A percentile compares a stretch with the other conserved stretches of the same genome.
These are phyloP conservation scores for Globisporangium apiculatum DNA, from an alignment of 352 stramenopile species.

Conservation along the genomic window DNA sequence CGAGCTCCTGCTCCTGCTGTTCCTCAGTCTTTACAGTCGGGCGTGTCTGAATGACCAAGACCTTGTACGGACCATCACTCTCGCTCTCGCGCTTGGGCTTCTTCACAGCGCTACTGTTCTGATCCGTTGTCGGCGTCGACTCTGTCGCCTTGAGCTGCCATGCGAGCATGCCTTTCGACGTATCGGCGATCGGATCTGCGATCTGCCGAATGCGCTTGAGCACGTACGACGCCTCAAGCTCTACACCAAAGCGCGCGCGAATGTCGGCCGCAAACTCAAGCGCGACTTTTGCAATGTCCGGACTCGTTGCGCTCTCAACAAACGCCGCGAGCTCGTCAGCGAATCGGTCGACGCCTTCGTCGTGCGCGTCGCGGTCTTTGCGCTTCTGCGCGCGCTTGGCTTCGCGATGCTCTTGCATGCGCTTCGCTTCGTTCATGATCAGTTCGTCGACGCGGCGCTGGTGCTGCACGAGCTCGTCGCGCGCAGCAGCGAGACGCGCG, in stretches of 20 bases:
- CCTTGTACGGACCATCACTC: no score
- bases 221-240: slow-evolving; percentile 56
- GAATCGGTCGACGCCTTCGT: slow-evolving; percentile 56
- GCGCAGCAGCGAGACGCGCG: slow-evolving; percentile 46
- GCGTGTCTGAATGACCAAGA: no score
- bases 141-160: slow-evolving; percentile 45
- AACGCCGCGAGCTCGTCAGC: slow-evolving; percentile 54
- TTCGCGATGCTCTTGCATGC: slow-evolving; percentile 77
- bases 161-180: slow-evolving; percentile 36
- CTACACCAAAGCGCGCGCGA: slow-evolving; percentile 24
- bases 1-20: slow-evolving; percentile 4
- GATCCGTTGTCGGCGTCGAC: no score
- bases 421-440: slow-evolving; percentile 86
- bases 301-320: slow-evolving; percentile 39
- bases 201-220: slow-evolving; percentile 71
- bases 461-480: slow-evolving; percentile 67
- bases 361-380: slow-evolving; percentile 60
- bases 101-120: no score
- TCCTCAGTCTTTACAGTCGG: slow-evolving; percentile 20
- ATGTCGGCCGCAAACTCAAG: slow-evolving; percentile 61
- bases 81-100: no score
- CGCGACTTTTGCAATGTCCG: slow-evolving; percentile 60
- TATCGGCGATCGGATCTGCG: slow-evolving; percentile 37
- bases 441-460: slow-evolving; percentile 75
- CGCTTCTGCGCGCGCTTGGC: slow-evolving; percentile 77